Conservation (phyloP, 345 rosid genomes). For the Bruguiera gymnorhiza region DNA sequence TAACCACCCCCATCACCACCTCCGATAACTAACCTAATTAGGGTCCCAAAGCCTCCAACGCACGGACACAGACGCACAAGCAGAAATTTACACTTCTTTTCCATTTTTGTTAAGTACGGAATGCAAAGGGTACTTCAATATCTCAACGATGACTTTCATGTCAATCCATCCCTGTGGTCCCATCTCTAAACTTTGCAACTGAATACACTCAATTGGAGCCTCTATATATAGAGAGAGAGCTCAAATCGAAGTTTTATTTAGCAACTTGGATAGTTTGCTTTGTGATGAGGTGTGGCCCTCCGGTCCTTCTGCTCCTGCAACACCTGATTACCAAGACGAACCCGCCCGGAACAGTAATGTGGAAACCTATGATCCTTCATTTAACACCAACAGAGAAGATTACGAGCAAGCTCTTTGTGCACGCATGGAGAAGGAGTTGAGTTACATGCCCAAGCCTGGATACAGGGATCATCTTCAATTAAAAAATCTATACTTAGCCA, state of each 20-base stretch:
- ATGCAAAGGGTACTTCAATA: neutral
- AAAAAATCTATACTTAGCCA: conserved; percentile 17
- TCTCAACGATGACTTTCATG: conserved; percentile 8
- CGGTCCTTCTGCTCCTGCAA: conserved; percentile 20
- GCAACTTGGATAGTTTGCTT: conserved; percentile 37
- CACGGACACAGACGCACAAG: neutral
- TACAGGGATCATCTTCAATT: conserved; percentile 29
- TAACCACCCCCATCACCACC: conserved; percentile 18
- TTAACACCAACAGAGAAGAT: conserved; percentile 24
- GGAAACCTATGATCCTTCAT: neutral
- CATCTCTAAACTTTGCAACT: neutral
- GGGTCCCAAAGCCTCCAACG: neutral
- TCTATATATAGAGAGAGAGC: neutral
- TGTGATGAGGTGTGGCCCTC: conserved; percentile 53
- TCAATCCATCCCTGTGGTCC: conserved; percentile 11
- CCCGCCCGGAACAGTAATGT: neutral
- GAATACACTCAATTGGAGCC: neutral
- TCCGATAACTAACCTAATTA: conserved; percentile 6
- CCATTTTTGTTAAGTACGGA: neutral
- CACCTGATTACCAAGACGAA: neutral
- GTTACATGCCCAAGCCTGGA: conserved; percentile 36
- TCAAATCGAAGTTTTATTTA: neutral
- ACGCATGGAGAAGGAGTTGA: conserved; percentile 32
- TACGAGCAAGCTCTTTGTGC: conserved; percentile 19
- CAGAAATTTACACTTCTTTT: neutral